Conservation (phyloP, 148 eudicot species). For the Rhododendron williamsianum region DNA sequence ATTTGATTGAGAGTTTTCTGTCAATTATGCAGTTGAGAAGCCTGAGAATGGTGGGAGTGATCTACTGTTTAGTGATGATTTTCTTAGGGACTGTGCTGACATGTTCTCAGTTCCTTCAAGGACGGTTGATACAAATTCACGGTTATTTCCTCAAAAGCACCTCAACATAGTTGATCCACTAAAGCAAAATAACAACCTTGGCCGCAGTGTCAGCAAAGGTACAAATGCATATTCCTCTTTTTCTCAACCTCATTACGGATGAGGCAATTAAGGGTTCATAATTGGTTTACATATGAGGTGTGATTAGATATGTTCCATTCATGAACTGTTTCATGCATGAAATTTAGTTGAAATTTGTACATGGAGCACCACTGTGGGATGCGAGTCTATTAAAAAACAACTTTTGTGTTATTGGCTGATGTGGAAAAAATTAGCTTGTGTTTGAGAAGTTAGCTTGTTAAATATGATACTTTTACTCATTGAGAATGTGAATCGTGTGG, state of each 20-base stretch:
- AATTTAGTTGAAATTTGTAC: neutral
- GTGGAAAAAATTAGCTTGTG: neutral
- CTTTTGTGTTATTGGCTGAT: neutral
- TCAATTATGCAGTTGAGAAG: conserved; percentile 54
- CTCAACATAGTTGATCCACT: conserved; percentile 94
- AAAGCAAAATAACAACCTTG: conserved; percentile 83
- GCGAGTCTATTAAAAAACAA: neutral
- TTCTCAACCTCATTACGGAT: neutral
- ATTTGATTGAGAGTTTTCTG: neutral
- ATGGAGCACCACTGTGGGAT: neutral
- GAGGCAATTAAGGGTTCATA: neutral
- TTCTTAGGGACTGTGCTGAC: conserved; percentile 50
- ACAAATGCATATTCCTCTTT: conserved; percentile 4
- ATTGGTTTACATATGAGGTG: neutral
- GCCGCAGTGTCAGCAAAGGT: conserved; percentile 97
- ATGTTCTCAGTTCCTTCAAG: conserved; percentile 66
- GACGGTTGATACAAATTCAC: conserved; percentile 36
- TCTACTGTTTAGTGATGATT: conserved; percentile 57
- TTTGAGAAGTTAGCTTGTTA: neutral
- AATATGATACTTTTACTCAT: neutral
- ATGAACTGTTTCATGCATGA: neutral
- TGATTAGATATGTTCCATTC: neutral
- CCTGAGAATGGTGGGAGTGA: conserved; percentile 52
- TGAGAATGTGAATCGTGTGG: neutral
- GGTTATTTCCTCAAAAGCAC: conserved; percentile 51